Percentiles rank a stretch among this genome's conserved stretches.
phyloP scores from a whole-genome alignment of 2,329 filamentous ascomycete species.

The Trichophyton equinum region DNA sequence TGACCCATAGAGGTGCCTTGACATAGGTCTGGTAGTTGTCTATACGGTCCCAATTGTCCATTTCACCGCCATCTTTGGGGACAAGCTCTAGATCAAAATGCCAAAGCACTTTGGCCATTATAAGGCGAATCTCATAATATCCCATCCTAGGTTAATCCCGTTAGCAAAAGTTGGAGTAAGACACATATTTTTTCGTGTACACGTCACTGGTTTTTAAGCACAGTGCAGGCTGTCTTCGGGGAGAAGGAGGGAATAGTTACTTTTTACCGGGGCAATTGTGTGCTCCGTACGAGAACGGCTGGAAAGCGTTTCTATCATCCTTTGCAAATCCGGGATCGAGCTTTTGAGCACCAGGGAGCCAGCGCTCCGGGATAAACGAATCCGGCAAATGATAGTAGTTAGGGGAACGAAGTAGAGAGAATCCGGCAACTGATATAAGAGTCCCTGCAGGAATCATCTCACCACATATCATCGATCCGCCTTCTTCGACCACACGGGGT shows the following conservation, averaged over 20 bases:
- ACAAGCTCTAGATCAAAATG: conserved; percentile 10
- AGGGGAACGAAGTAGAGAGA: conserved; percentile 21
- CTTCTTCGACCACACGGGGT: conserved; percentile 21
- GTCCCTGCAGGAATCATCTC: conserved; percentile 18
- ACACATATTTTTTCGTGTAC: background rate
- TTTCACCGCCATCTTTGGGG: conserved; percentile 1
- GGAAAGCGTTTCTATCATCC: conserved; percentile 19
- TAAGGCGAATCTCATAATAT: conserved; percentile 9
- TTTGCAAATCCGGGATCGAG: conserved; percentile 20
- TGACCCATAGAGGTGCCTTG: conserved; percentile 5
- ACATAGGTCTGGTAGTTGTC: conserved; percentile 9
- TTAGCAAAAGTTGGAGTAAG: background rate
- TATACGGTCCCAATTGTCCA: conserved; percentile 8
- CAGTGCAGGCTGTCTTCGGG: too few relatives aligned
- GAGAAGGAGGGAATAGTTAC: conserved; percentile 16
- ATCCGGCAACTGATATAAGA: conserved; percentile 18
- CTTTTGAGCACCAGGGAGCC: conserved; percentile 19
- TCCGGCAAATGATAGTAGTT: conserved; percentile 19
- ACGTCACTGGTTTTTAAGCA: background rate
- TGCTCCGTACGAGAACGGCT: conserved; percentile 25
- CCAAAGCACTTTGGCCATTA: conserved; percentile 9
- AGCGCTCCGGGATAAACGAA: conserved; percentile 26
- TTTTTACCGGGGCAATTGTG: conserved; percentile 28
- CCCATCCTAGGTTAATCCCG: conserved; percentile 7
- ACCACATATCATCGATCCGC: conserved; percentile 19